Evolutionary conservation across 1,284 basidiomycete genomes (phyloP), one percentile per base, ranked within the genome.

Genomic region (Boletus calvinii): DNA sequence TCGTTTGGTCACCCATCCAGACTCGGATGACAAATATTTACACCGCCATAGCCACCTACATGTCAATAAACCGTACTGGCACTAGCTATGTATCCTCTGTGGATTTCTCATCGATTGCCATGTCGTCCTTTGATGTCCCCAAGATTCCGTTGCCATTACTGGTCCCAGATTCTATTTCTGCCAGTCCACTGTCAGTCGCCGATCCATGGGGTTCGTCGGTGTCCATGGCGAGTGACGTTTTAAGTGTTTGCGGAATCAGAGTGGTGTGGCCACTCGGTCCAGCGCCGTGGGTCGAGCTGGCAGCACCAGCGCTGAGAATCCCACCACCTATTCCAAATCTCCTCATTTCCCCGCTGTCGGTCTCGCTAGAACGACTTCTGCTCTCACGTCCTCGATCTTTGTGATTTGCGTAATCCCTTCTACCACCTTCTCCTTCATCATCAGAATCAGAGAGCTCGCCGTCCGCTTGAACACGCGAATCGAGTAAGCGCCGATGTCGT

Each of bases 371-470:
- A 46, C 58, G 62, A 53, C 67, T 75, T 50, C 67, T 63, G 50
- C 64, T 74, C 38, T 66, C 70, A 46, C 76, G 77, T 37, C 80
- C 81, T 17, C 69, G 70, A 30, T 81, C 77, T 17, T 77, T 77
- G 66, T 87, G 80, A 38, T 74, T 74, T 6, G 78, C 72, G 56
- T 85, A 83, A 60, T 94, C 78, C 53, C 84, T 76, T 47, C 90
- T 79, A 10, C 83, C 85, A 32, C 87, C 90, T 63, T 90, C 87
- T 15, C 90, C 92, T 70, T 94, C 92, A 65, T 94, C 88, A 57
- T 92, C 89, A 1, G 90, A 92, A 64, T 92, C 89, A 7, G 88
- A 91, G 9, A 91, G 74, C 65, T 92, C 91, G 38, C 87, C 88
- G 49, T 92, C 88, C 5, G 77, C 79, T 67, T 93, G 90, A 52